Conservation (phyloP, 306 rosid species). For the Quercus variabilis region DNA sequence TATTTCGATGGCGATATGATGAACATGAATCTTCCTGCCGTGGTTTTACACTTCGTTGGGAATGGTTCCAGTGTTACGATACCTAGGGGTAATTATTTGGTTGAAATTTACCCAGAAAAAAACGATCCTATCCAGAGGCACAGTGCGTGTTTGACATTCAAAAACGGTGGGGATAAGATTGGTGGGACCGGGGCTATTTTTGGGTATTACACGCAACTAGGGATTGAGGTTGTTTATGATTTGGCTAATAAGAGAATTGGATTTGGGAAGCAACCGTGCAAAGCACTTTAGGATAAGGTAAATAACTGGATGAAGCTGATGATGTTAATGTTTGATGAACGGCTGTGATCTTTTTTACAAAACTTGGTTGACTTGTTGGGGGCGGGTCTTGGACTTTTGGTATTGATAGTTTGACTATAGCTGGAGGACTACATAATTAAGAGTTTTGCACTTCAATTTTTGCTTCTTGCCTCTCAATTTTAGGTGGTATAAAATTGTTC, state of each 20-base stretch:
- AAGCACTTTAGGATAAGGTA: constrained; percentile 70
- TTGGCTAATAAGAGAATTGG: constrained; percentile 75
- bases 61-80: constrained; percentile 50
- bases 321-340: neutral
- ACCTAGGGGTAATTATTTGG: constrained; percentile 69
- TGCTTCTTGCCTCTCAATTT: constrained; percentile 7
- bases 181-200: constrained; percentile 84
- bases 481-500: neutral
- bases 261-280: constrained; percentile 71
- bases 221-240: constrained; percentile 85
- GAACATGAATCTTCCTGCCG: constrained; percentile 37
- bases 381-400: neutral
- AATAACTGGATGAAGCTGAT: neutral
- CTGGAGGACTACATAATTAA: neutral
- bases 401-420: neutral
- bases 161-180: constrained; percentile 81
- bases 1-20: constrained; percentile 23
- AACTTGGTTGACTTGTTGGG: neutral
- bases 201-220: constrained; percentile 89
- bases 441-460: constrained; percentile 7
- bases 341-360: neutral
- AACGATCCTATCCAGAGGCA: constrained; percentile 18
- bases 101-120: constrained; percentile 55
- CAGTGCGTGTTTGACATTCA: constrained; percentile 83
- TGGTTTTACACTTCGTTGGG: constrained; percentile 75